Percentiles rank a stretch among this genome's conserved stretches.
Evolutionary conservation across 2,329 filamentous ascomycete species (phyloP).

Genomic region (Penicillium sp.): DNA sequence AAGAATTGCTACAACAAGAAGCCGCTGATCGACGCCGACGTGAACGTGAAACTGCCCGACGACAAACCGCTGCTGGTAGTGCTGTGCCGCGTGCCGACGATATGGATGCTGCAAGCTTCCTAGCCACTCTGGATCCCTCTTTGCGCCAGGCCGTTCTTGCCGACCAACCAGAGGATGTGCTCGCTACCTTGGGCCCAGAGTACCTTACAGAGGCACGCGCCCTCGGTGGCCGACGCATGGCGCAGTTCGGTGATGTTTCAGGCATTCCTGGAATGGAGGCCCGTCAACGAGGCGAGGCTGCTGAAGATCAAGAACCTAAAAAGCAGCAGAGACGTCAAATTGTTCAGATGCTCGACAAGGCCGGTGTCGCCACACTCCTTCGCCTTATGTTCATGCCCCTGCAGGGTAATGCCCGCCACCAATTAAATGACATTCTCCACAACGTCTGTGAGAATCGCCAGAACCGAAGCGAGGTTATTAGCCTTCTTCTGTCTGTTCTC

Average conservation of each 20-base stretch:
- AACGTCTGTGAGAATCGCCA: constrained; percentile 97
- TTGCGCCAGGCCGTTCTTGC: constrained; percentile 85
- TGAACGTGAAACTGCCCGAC: constrained; percentile 79
- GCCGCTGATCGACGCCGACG: constrained; percentile 84
- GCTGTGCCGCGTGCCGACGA: constrained; percentile 67
- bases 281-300: constrained; percentile 39
- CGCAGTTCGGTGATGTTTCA: constrained; percentile 55
- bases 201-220: constrained; percentile 84
- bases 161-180: constrained; percentile 86
- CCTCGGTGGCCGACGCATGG: constrained; percentile 61
- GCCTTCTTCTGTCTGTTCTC: constrained; percentile 86
- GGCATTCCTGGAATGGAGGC: constrained; percentile 37
- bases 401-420: constrained; percentile 80
- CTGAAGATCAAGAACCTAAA: constrained; percentile 54
- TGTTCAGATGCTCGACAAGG: constrained; percentile 95
- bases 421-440: constrained; percentile 83
- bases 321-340: constrained; percentile 79
- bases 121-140: constrained; percentile 83
- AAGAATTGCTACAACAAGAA: constrained; percentile 90
- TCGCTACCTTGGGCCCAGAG: constrained; percentile 82
- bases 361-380: constrained; percentile 91
- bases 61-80: constrained; percentile 58
- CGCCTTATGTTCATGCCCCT: constrained; percentile 98
- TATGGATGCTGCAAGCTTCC: constrained; percentile 90
- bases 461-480: constrained; percentile 91